Evolutionary conservation across 176 grass and related monocot genomes (phyloP).

Genomic region (Phyllostachys edulis): DNA sequence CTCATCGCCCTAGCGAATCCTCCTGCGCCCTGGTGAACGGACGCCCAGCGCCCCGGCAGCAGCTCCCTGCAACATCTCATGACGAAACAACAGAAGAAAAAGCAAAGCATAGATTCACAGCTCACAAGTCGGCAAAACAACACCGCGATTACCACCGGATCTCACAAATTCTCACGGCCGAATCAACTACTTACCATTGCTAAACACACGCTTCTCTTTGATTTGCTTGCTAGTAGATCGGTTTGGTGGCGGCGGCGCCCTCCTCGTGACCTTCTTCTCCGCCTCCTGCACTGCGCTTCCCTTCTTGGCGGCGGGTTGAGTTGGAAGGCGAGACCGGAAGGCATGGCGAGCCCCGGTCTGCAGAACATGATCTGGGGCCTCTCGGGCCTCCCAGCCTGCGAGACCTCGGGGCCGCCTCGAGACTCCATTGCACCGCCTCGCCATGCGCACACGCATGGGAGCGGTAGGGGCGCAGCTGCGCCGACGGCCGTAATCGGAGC

Average conservation of each 20-base stretch:
- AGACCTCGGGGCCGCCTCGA: no score
- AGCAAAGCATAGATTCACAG: no score
- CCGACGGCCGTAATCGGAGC: no score
- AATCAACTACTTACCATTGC: not conserved
- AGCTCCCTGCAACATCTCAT: no score
- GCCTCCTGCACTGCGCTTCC: not conserved
- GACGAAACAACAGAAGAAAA: no score
- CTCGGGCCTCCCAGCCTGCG: no score
- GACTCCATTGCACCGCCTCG: no score
- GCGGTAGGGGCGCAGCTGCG: no score
- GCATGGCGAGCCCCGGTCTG: slow-evolving; percentile 49
- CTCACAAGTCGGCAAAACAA: not conserved
- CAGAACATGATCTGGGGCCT: slow-evolving; percentile 41
- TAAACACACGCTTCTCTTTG: not conserved
- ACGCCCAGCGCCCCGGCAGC: no score
- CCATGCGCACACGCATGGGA: no score
- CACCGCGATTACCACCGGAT: not conserved
- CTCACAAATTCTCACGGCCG: not conserved
- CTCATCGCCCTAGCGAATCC: no score
- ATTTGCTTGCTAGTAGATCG: not conserved
- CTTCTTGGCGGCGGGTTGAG: not conserved
- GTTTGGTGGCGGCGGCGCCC: not conserved
- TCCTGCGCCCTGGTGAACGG: no score
- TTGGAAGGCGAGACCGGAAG: slow-evolving; percentile 57
- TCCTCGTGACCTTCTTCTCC: not conserved